These are phyloP conservation scores for Catunica adiposa DNA, from an alignment of 2,329 filamentous ascomycete species.

Conservation along the genomic window DNA sequence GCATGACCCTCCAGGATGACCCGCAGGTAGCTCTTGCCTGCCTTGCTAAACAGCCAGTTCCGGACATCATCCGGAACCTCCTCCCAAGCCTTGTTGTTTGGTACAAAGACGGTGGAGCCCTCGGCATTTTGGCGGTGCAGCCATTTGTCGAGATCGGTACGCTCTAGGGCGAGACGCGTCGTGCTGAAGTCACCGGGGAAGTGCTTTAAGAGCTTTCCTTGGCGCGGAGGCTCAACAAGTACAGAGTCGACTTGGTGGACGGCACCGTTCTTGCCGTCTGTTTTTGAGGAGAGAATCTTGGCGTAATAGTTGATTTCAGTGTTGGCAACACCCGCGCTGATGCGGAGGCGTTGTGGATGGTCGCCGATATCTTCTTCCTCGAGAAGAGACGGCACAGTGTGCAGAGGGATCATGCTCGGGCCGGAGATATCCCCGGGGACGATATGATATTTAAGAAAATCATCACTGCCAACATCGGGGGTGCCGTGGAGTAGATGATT, in stretches of 20 bases:
- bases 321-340: conserved; percentile 44
- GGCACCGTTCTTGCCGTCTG: conserved; percentile 55
- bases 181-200: conserved; percentile 67
- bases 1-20: conserved; percentile 69
- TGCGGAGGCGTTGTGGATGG: conserved; percentile 55
- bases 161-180: conserved; percentile 54
- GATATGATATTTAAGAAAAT: conserved; percentile 56
- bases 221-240: conserved; percentile 56
- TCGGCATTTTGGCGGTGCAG: conserved; percentile 35
- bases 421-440: conserved; percentile 50
- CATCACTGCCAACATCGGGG: conserved; percentile 21
- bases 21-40: conserved; percentile 57
- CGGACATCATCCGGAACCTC: conserved; percentile 57
- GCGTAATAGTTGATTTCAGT: conserved; percentile 63
- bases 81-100: conserved; percentile 64
- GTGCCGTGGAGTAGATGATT: conserved; percentile 33
- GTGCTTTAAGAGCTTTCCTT: conserved; percentile 38
- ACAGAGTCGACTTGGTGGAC: conserved; percentile 62
- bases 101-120: conserved; percentile 67
- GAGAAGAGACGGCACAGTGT: conserved; percentile 59
- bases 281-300: conserved; percentile 51
- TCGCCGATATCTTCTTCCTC: conserved; percentile 42
- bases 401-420: conserved; percentile 45
- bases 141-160: conserved; percentile 52
- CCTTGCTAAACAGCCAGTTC: conserved; percentile 68